Conservation (phyloP, 305 asterid genomes). For the Fraxinus paxiana region DNA sequence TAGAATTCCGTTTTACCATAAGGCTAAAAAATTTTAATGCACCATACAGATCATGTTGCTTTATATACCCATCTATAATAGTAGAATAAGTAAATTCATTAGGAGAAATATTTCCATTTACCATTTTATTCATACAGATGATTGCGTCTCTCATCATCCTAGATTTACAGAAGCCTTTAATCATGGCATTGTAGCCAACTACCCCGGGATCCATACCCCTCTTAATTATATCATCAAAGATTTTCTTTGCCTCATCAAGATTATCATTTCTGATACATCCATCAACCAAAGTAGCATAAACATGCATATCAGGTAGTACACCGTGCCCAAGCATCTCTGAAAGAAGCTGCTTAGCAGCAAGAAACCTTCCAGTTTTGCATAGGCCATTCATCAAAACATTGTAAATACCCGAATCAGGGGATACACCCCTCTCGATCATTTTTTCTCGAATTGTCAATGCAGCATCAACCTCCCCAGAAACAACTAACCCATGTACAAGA, state of each 20-base stretch:
- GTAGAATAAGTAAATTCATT: slow-evolving; percentile 82
- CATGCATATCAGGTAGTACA: slow-evolving; percentile 56
- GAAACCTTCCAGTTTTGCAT: slow-evolving; percentile 54
- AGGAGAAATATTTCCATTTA: slow-evolving; percentile 41
- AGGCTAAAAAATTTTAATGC: slow-evolving; percentile 58
- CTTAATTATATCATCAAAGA: slow-evolving; percentile 46
- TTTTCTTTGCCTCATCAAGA: slow-evolving; percentile 58
- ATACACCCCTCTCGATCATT: slow-evolving; percentile 62
- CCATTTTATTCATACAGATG: slow-evolving; percentile 52
- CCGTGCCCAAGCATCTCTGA: slow-evolving; percentile 63
- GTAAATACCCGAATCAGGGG: slow-evolving; percentile 73
- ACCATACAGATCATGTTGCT: slow-evolving; percentile 55
- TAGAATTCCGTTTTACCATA: slow-evolving; percentile 44
- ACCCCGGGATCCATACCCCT: slow-evolving; percentile 59
- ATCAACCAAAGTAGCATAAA: slow-evolving; percentile 78
- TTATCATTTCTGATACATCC: slow-evolving; percentile 67
- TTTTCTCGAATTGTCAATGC: slow-evolving; percentile 61
- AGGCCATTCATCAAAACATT: slow-evolving; percentile 77
- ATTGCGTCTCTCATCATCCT: slow-evolving; percentile 71
- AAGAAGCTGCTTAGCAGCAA: slow-evolving; percentile 57
- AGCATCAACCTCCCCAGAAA: slow-evolving; percentile 64
- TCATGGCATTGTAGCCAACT: slow-evolving; percentile 79
- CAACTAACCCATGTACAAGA: slow-evolving; percentile 72
- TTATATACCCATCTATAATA: slow-evolving; percentile 66
- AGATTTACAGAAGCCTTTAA: slow-evolving; percentile 77